These are phyloP conservation scores for Camellia granthamiana DNA, from an alignment of 148 eudicot species.

Conservation along the genomic window DNA sequence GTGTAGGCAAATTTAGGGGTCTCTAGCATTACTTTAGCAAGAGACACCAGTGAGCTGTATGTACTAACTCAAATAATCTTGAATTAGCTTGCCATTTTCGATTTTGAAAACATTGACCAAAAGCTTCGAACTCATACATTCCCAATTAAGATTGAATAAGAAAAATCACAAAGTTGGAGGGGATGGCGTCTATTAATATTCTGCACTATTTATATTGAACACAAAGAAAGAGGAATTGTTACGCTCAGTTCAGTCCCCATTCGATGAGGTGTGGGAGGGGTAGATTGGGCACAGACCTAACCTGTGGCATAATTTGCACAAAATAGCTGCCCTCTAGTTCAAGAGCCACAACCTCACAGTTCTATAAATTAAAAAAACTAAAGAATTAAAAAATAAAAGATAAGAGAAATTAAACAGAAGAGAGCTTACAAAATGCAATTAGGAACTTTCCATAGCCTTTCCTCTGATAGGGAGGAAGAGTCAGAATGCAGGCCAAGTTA, in stretches of 20 bases:
- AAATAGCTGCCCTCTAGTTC: neutral
- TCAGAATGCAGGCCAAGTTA: conserved; percentile 91
- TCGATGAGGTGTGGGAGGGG: too few relatives aligned
- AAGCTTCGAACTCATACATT: too few relatives aligned
- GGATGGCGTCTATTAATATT: neutral
- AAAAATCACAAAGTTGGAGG: neutral
- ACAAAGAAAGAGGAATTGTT: neutral
- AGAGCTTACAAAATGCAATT: conserved; percentile 84
- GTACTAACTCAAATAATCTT: neutral
- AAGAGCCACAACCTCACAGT: neutral
- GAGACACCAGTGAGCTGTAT: neutral
- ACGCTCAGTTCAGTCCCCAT: too few relatives aligned
- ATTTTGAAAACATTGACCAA: too few relatives aligned
- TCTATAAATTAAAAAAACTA: neutral
- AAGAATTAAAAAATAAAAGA: neutral
- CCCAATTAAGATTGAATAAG: neutral
- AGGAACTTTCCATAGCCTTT: conserved; percentile 98
- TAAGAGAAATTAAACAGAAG: neutral
- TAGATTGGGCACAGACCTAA: too few relatives aligned
- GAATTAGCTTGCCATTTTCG: neutral
- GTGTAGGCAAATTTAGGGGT: too few relatives aligned
- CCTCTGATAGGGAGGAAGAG: conserved; percentile 97
- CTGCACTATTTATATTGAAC: neutral
- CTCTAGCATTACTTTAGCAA: too few relatives aligned
- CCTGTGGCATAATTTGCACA: too few relatives aligned